Base-by-base conservation (phyloP, 1,284 basidiomycete genomes). In the Cutaneotrichosporon cyanovorans region DNA sequence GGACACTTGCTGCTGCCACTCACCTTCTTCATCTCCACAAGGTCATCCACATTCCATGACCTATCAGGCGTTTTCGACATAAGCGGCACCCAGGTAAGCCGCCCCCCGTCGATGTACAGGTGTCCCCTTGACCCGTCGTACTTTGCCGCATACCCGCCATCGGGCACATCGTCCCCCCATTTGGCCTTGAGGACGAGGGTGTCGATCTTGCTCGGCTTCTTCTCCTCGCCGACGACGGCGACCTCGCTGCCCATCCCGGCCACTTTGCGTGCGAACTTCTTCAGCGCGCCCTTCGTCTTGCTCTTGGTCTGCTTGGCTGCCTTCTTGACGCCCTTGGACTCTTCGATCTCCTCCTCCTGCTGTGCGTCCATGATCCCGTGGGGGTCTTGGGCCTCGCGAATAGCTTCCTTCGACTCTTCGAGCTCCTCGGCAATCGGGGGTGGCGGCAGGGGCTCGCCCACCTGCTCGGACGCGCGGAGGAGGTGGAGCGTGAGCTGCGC, bases 401-500 rank as follows among this genome's bases (percentile, higher is more conserved):
- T 64, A 1, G 65, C 63, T 19, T 15, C 25, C 14, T 20, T 31
- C 12, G 42, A 25, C 56, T 68, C 64, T 54, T 68, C 65, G n/a
- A 64, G 64, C 15, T 66, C 58, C 12, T 63, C 66, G 15, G 51
- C 49, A 37, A 68, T 56, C 44, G 69, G 69, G 23, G 71, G 69
- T 42, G 66, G 57, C 11, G 70, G 70, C 2, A 73, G 51, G 9
- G 71, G 71, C 16, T 57, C 46, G 21, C 56, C 39, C 30, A 63
- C 50, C 0, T 66, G 67, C 54, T 79, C 77, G 6, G 71, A 74
- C 22, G 78, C 72, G 14, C 78, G 72, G 3, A 79, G 62, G 23
- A 80, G 59, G 28, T 78, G 76, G 4, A 80, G 62, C 0, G 77
- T 76, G 34, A 80, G 70, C 53, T 80, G 79, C 5, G 77, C 76